These are phyloP conservation scores for Dittrichia graveolens DNA, from an alignment of 129 eudicot species.

Conservation along the genomic window DNA sequence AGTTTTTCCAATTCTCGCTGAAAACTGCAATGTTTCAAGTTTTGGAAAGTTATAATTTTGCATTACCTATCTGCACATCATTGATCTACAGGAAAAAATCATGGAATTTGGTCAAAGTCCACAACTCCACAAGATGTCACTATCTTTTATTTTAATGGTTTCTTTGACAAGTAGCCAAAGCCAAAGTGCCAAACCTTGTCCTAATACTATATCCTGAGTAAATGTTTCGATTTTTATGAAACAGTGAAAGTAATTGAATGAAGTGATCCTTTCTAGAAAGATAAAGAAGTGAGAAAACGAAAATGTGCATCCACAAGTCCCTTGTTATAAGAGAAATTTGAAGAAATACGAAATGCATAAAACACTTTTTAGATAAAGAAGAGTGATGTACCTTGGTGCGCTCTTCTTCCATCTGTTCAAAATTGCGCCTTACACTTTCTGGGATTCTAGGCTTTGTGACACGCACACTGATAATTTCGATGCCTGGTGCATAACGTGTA, in stretches of 20 bases:
- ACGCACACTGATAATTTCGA: conserved; percentile 94
- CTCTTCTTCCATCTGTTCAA: conserved; percentile 97
- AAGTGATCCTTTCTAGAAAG: conserved; percentile 10
- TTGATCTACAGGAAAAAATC: neutral
- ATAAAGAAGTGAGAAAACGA: conserved; percentile 9
- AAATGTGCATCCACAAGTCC: conserved; percentile 12
- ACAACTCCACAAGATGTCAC: neutral
- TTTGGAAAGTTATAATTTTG: neutral
- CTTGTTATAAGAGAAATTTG: too few relatives aligned
- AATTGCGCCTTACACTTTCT: conserved; percentile 72
- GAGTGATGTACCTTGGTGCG: conserved; percentile 77
- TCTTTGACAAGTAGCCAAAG: neutral
- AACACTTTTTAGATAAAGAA: too few relatives aligned
- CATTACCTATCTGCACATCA: too few relatives aligned
- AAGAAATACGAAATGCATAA: too few relatives aligned
- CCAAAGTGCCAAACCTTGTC: too few relatives aligned
- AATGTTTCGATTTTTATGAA: too few relatives aligned
- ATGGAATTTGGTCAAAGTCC: neutral
- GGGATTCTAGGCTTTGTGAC: conserved; percentile 93
- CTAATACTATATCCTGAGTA: too few relatives aligned
- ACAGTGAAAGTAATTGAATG: neutral
- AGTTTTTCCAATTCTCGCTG: neutral
- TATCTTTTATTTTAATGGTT: conserved; percentile 10
- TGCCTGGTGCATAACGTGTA: conserved; percentile 98
- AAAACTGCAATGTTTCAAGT: neutral